phyloP scores from a whole-genome alignment of 352 stramenopile species.

The Phytophthora agathidicida region DNA sequence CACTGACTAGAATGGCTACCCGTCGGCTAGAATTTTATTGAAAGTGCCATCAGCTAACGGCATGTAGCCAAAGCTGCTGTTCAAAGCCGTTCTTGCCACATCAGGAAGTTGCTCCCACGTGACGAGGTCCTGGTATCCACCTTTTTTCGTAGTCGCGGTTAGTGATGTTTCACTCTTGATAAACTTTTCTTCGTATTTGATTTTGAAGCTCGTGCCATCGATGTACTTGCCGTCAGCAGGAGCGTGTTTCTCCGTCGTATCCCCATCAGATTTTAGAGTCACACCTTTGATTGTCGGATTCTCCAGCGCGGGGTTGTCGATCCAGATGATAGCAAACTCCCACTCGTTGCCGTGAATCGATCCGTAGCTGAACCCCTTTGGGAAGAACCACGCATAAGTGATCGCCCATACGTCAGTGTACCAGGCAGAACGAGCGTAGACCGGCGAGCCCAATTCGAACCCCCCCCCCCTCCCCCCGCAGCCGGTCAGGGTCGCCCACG shows the following conservation, averaged over 20 bases:
- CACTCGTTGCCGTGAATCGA: neutral
- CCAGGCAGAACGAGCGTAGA: neutral
- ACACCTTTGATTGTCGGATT: neutral
- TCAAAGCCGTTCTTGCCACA: neutral
- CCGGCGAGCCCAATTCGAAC: too few species aligned
- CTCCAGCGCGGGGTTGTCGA: neutral
- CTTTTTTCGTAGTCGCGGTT: neutral
- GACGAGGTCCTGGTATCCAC: constrained; percentile 1
- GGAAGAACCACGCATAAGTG: neutral
- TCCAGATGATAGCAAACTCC: constrained; percentile 1
- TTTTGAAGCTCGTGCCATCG: neutral
- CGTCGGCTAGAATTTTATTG: neutral
- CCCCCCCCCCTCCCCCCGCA: too few species aligned
- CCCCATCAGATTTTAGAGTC: neutral
- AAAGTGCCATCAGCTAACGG: too few species aligned
- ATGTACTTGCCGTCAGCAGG: neutral
- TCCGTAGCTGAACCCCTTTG: neutral
- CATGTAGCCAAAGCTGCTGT: neutral
- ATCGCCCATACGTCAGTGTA: too few species aligned
- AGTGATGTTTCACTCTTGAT: too few species aligned
- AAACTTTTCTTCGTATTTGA: too few species aligned
- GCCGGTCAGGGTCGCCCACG: too few species aligned
- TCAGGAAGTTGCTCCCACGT: neutral
- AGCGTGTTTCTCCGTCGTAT: neutral
- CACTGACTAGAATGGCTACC: neutral